Percentiles rank a stretch among this genome's conserved stretches.
These are phyloP conservation scores for Endocarpon pusillum DNA, from an alignment of 495 filamentous ascomycete species.

Conservation along the genomic window DNA sequence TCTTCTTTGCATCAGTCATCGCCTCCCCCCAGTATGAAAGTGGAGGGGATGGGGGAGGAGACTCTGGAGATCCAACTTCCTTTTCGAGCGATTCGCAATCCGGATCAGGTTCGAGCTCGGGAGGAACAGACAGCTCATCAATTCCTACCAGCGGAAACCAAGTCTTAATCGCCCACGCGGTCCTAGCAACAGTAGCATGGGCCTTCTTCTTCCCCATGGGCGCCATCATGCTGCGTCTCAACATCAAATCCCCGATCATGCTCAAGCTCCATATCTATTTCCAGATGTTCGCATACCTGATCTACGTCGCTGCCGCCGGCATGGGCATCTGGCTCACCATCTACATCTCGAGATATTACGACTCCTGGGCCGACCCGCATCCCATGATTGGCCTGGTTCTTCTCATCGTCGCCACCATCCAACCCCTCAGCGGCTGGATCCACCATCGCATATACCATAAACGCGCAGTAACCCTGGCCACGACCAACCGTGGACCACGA, in stretches of 20 bases:
- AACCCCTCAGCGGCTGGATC: conserved; percentile 43
- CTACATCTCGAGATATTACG: conserved; percentile 1
- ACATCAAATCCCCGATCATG: conserved; percentile 19
- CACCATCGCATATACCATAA: conserved; percentile 40
- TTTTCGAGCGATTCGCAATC: no score
- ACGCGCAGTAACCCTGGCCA: conserved; percentile 12
- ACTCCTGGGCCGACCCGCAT: conserved; percentile 14
- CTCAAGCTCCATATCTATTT: conserved; percentile 34
- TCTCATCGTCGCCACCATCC: conserved; percentile 42
- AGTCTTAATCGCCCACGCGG: conserved; percentile 11
- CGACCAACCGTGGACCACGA: no score
- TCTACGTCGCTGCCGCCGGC: conserved; percentile 43
- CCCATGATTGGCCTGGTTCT: conserved; percentile 39
- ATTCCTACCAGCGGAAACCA: no score
- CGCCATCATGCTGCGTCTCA: conserved; percentile 26
- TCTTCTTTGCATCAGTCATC: no score
- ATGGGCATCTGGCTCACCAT: conserved; percentile 37
- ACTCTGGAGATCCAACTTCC: no score
- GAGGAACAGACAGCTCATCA: no score
- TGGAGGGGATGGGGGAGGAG: no score
- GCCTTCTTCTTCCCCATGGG: conserved; percentile 26
- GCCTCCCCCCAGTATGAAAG: no score
- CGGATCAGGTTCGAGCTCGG: no score
- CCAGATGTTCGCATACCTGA: conserved; percentile 37
- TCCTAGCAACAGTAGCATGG: conserved; percentile 12